A percentile compares a stretch with the other conserved stretches of the same genome.
phyloP scores from a whole-genome alignment of 352 stramenopile species.

The Pythium guiyangense region DNA sequence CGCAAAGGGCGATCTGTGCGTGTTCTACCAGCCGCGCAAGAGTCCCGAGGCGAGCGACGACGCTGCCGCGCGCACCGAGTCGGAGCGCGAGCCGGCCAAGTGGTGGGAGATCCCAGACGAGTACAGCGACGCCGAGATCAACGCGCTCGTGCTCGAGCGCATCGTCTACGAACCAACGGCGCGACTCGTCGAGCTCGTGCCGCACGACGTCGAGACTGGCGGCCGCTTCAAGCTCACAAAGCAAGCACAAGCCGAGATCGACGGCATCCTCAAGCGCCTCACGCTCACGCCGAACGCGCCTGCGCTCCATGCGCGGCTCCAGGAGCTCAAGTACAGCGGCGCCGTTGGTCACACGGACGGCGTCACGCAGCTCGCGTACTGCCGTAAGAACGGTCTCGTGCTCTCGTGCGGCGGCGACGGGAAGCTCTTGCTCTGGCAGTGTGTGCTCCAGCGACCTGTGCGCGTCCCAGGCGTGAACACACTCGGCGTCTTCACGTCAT shows the following conservation, averaged over 20 bases:
- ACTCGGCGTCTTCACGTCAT: constrained; percentile 46
- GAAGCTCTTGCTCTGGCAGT: constrained; percentile 49
- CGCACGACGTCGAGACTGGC: constrained; percentile 56
- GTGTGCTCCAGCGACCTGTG: constrained; percentile 40
- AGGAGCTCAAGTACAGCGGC: constrained; percentile 49
- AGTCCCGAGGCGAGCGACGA: constrained; percentile 19
- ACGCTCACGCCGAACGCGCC: constrained; percentile 43
- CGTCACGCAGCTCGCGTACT: constrained; percentile 44
- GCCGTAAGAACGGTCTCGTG: constrained; percentile 49
- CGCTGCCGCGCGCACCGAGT: not conserved
- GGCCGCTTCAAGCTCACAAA: constrained; percentile 63
- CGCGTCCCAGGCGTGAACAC: constrained; percentile 54
- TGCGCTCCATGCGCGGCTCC: constrained; percentile 29
- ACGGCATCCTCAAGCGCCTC: constrained; percentile 43
- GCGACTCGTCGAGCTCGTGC: constrained; percentile 55
- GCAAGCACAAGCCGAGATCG: constrained; percentile 49
- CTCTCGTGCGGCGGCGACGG: constrained; percentile 48
- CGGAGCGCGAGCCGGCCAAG: constrained; percentile 40
- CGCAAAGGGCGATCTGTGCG: constrained; percentile 56
- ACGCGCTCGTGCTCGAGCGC: constrained; percentile 55
- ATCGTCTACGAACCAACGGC: constrained; percentile 52
- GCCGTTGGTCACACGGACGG: constrained; percentile 41
- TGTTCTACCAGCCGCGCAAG: constrained; percentile 59
- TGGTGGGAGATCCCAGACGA: constrained; percentile 76
- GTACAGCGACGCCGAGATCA: constrained; percentile 57